Conservation (phyloP, 306 rosid genomes). For the Lathyrus oleraceus region DNA sequence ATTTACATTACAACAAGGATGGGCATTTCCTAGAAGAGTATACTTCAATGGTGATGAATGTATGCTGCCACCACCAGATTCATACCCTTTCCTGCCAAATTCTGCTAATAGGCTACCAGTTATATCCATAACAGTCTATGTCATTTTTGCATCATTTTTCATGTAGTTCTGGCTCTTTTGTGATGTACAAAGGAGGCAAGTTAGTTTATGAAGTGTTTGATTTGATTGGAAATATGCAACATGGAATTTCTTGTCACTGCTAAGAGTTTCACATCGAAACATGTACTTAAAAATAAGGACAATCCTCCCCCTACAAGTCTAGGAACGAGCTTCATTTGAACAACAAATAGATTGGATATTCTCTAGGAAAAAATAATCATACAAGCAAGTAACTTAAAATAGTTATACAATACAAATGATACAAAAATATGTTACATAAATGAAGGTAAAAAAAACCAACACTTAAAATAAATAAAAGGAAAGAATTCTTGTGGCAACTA, state of each 20-base stretch:
- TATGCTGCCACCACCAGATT: conserved; percentile 83
- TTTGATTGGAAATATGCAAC: conserved; percentile 4
- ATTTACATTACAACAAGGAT: conserved; percentile 80
- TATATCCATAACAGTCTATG: conserved; percentile 29
- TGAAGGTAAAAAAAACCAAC: conserved; percentile 28
- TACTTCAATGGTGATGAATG: conserved; percentile 96
- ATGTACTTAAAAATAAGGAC: too few relatives aligned
- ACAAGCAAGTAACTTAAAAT: conserved; percentile 36
- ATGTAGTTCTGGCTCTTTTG: conserved; percentile 34
- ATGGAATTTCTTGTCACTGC: not conserved
- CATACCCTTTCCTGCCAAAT: conserved; percentile 82
- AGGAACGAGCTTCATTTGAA: conserved; percentile 25
- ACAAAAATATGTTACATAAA: conserved; percentile 22
- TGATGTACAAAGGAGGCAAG: not conserved
- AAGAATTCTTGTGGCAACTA: conserved; percentile 28
- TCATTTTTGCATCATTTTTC: conserved; percentile 42
- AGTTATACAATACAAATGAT: conserved; percentile 37
- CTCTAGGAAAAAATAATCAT: conserved; percentile 18
- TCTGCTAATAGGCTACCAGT: conserved; percentile 46
- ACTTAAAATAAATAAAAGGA: conserved; percentile 20
- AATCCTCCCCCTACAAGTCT: too few relatives aligned
- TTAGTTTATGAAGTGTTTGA: conserved; percentile 19
- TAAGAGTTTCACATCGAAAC: too few relatives aligned
- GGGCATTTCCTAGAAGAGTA: conserved; percentile 94
- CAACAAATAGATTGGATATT: conserved; percentile 45